Evolutionary conservation across 148 eudicot genomes (phyloP), one percentile per base, ranked within the genome.

Genomic region (Amaranthus palmeri): DNA sequence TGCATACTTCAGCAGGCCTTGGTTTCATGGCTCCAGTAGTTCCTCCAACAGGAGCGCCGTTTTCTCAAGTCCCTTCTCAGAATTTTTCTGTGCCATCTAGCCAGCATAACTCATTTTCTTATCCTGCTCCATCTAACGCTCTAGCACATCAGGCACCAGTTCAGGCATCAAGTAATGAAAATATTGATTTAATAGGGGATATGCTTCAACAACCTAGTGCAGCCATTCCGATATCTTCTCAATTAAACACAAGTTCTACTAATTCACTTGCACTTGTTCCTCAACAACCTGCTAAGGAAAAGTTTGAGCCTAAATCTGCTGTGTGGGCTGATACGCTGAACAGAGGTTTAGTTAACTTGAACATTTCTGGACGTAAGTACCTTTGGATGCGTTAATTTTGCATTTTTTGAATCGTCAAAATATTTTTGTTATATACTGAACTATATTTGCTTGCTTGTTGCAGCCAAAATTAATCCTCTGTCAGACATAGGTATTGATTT

Each of bases 241-340:
- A 80, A 36, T 71, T 80, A 66, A 65, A 76, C 12, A 70, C 85
- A 12, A 67, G 79, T 72, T 81, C 91, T 72, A 75, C 86, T 3
- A 86, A 78, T 61, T 55, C 85, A 68, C 80, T 88, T 18, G 83
- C 88, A 74, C 61, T 81, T 71, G 88, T 81, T 74, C 76, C 96
- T 75, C 92, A 81, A 73, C 85, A 83, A 75, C 84, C 84, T 15
- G 78, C 82, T 10, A 84, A 86, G 71, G 86, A 85, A 73, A 93
- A 87, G 79, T 95, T 95, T 72, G 97, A 89, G 80, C 79, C 91
- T 9, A 95, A 95, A 74, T 95, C 98, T 44, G 79, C 96, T 14
- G 96, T 95, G 57, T 95, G 98, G 98, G 83, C 97, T 61, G 98
- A 95, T 82, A 95, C 98, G 7, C 83, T 95, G 72, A 95, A 81